Evolutionary conservation across 352 stramenopile species (phyloP), one percentile per base, ranked within the genome.

Genomic region (Discostella stelligera): DNA sequence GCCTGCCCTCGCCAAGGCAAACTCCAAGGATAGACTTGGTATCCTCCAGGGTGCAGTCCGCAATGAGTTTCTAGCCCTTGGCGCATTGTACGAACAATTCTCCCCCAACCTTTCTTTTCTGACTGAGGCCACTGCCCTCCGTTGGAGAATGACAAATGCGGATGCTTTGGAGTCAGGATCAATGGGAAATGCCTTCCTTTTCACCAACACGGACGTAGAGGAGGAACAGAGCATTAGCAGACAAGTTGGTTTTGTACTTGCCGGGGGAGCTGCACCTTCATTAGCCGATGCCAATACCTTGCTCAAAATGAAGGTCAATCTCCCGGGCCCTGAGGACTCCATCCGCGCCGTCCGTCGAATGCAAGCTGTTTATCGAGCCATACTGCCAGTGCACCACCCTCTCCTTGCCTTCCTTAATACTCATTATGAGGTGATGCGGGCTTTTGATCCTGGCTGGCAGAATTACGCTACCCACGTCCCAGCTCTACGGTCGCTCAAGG

Each of bases 321-420:
- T 63, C 11, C 55, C 55, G 0, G 25, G 16, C 25, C 18, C 23
- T 0, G 16, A 63, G 6, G 10, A n/a, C 14, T 63, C 18, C 0
- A 20, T 63, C 25, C 18, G 55, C 25, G 21, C 18, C 55, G 25
- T 10, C 2, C 23, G 55, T 37, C 10, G 4, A 18, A 20, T 63
- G 18, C 18, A 63, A 46, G 55, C 6, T 18, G 9, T 63, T 0
- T 30, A 11, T 46, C 55, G 55, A 0, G 55, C 55, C 23, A 18
- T 63, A 6, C 55, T 63, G 10, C 55, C 55, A 7, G n/a, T 30
- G 48, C 9, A 5, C 55, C 55, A 63, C 16, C 18, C 55, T 37
- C 25, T 48, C 16, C 16, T 68, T 41, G 21, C 30, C 60, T 68
- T 68, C 41, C 16, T 68, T 14, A 25, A 18, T 9, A 21, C 50